A percentile compares a stretch with the other conserved stretches of the same genome.
Conservation (phyloP, 768 basidiomycete species). For the Pleurotus tuber-regium region DNA sequence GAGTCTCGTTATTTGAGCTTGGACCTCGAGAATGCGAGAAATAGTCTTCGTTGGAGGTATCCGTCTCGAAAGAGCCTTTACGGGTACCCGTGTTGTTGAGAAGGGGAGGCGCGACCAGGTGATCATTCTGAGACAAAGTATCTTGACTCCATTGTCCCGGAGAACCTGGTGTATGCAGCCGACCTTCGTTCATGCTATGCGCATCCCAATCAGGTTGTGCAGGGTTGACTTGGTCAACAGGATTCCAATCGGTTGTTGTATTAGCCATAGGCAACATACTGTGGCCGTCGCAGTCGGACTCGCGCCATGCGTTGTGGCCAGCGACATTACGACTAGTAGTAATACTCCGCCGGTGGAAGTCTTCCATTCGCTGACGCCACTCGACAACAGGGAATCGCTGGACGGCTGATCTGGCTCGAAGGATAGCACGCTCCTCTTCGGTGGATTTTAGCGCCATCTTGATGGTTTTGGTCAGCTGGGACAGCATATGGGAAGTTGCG, state of each 20-base stretch:
- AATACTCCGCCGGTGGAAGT: conserved; percentile 90
- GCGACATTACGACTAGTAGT: conserved; percentile 64
- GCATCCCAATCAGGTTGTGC: conserved; percentile 77
- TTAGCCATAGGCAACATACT: conserved; percentile 43
- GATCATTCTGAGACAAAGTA: conserved; percentile 45
- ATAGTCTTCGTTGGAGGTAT: conserved; percentile 54
- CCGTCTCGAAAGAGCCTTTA: conserved; percentile 48
- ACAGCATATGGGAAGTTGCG: conserved; percentile 91
- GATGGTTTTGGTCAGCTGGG: conserved; percentile 91
- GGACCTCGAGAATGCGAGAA: conserved; percentile 37
- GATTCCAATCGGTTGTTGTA: conserved; percentile 81
- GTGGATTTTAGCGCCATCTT: conserved; percentile 91
- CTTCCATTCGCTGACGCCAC: conserved; percentile 95
- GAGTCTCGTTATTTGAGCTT: conserved; percentile 24
- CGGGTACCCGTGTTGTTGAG: conserved; percentile 36
- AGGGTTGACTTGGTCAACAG: conserved; percentile 60
- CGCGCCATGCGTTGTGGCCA: conserved; percentile 74
- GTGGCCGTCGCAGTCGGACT: conserved; percentile 60
- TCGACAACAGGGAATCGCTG: conserved; percentile 98
- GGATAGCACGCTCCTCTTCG: conserved; percentile 86
- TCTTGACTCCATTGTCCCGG: conserved; percentile 67
- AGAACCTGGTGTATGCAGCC: conserved; percentile 42
- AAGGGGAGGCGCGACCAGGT: conserved; percentile 27
- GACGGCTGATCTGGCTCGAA: conserved; percentile 90
- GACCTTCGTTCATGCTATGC: conserved; percentile 49